Base-by-base conservation (phyloP, 2,329 filamentous ascomycete genomes). In the Ophiocordyceps camponoti-saundersi region DNA sequence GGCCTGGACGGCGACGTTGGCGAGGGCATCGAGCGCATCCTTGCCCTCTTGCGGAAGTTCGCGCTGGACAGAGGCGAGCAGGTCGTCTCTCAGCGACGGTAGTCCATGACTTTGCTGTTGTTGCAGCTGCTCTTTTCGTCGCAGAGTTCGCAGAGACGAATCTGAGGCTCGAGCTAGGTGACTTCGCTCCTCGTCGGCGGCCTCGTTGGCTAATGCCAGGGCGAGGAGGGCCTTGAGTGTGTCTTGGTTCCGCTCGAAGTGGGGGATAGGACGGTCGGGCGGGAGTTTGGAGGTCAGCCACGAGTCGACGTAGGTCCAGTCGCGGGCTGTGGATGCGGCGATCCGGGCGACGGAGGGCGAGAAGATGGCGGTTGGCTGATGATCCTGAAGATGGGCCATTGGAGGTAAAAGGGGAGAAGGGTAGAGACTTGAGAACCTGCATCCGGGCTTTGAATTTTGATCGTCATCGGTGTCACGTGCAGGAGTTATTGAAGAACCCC, bases 271-370 rank as follows among this genome's bases (percentile, higher is more conserved):
- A 43, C 74, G 75, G 29, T 76, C 73, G 42, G 72, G 71, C 54
- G 72, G 71, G 55, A 84, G 85, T 57, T 84, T 84, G 49, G 75
- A 72, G 43, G 72, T 70, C 12, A 95, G 77, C 89, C 90, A 96
- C 55, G 71, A 70, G 63, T 93, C 87, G 54, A 95, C 75, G 53
- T 85, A 87, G 47, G 80, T 81, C 90, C 90, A 96, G 64, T 95
- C 89, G 59, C 90, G 89, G 44, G 87, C 85, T 51, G 84, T 80
- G 13, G 84, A 83, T 51, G 85, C 83, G 53, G 86, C 84, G 50
- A 84, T 80, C 49, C 86, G 82, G 46, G 79, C 78, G 30, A 80
- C 67, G 0, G 77, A 80, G 13, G 79, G 79, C 4, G 79, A 82
- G 64, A 82, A 83, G 48, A 83, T 79, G 50, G 77, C 75, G 13